phyloP scores from a whole-genome alignment of 208 protist genomes.

The Acanthamoeba culbertsoni region DNA sequence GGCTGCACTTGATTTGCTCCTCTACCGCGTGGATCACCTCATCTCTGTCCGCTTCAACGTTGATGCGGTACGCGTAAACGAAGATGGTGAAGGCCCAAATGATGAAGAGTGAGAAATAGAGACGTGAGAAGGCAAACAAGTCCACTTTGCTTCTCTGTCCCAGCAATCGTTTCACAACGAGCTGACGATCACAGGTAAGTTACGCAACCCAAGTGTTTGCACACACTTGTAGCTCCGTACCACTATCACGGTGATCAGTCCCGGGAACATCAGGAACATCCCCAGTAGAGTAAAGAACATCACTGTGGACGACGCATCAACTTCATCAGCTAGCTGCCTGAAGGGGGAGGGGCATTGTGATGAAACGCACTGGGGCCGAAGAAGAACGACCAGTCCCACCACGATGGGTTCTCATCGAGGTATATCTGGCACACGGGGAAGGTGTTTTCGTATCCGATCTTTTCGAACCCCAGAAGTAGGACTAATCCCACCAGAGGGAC shows the following conservation, averaged over 20 bases:
- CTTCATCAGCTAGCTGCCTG: not conserved
- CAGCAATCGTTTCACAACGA: not conserved
- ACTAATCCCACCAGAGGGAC: not conserved
- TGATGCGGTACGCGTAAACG: not conserved
- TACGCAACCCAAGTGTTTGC: too few relatives aligned
- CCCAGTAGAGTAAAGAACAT: not conserved
- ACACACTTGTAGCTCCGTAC: not conserved
- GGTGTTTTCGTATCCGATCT: constrained; percentile 4
- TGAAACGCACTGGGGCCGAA: not conserved
- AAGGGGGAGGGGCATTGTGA: not conserved
- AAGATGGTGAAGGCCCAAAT: constrained; percentile 10
- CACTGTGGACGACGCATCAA: not conserved
- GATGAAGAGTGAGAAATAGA: not conserved
- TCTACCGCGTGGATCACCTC: not conserved
- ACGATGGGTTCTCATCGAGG: not conserved
- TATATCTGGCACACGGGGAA: constrained; percentile 24
- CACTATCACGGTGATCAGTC: not conserved
- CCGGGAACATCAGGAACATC: constrained; percentile 5
- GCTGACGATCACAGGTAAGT: not conserved
- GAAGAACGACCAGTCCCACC: constrained; percentile 18
- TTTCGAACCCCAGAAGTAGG: not conserved
- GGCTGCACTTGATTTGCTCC: not conserved
- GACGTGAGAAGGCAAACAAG: not conserved
- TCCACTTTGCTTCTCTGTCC: not conserved
- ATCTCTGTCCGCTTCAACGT: not conserved